Conservation (phyloP, 768 basidiomycete genomes). For the Serendipita vermifera region DNA sequence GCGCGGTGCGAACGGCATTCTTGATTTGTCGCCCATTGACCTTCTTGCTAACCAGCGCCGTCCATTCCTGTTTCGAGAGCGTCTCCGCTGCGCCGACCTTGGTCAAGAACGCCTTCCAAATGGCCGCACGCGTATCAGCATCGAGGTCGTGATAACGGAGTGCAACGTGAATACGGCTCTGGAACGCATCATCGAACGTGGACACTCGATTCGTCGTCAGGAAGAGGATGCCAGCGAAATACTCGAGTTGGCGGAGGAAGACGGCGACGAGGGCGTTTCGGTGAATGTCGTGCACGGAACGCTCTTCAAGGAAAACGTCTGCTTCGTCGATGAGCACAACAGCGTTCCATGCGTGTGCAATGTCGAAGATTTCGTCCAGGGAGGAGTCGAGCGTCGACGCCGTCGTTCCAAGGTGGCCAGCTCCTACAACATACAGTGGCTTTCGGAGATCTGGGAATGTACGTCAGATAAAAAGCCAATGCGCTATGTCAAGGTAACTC, state of each 20-base stretch:
- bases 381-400: slow-evolving; percentile 23
- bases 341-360: slow-evolving; percentile 25
- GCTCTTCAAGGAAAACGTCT: slow-evolving; percentile 61
- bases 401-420: slow-evolving; percentile 25
- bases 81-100: slow-evolving; percentile 30
- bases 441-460: slow-evolving; percentile 15
- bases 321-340: slow-evolving; percentile 32
- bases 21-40: slow-evolving; percentile 59
- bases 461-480: not conserved
- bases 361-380: slow-evolving; percentile 24
- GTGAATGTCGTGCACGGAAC: slow-evolving; percentile 48
- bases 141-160: slow-evolving; percentile 50
- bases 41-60: slow-evolving; percentile 34
- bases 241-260: slow-evolving; percentile 30
- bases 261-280: slow-evolving; percentile 64
- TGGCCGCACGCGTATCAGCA: slow-evolving; percentile 38
- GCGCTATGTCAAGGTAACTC: slow-evolving; percentile 11
- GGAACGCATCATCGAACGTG: slow-evolving; percentile 29
- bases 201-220: slow-evolving; percentile 29
- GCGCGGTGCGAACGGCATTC: slow-evolving; percentile 55
- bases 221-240: slow-evolving; percentile 29
- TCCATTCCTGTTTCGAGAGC: slow-evolving; percentile 33
- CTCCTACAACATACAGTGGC: slow-evolving; percentile 26
- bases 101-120: slow-evolving; percentile 49
- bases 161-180: slow-evolving; percentile 24